Base-by-base conservation (phyloP, 192 early-diverging fungal genomes). In the Entophlyctis luteolus region DNA sequence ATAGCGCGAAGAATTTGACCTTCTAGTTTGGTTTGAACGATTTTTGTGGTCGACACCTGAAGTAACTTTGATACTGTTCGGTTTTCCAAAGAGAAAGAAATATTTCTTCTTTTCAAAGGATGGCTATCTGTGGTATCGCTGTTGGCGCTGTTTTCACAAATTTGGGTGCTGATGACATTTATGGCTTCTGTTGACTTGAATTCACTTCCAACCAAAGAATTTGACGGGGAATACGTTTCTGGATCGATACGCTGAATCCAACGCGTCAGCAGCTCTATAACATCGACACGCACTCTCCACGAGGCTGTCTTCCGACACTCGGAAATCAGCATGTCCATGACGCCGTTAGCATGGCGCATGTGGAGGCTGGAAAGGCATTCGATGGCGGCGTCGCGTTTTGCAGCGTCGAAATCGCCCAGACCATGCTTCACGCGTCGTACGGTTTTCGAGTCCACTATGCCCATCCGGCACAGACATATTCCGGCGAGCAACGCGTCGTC, bases 271-370 rank as follows among this genome's bases (percentile, higher is more conserved):
- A 84, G 45, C 59, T 67, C 52, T 1, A 79, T 58, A 1, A 73
- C 63, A 67, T 84, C 82, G 32, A 65, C 23, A 28, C 78, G 39
- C 1, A 77, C 73, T 35, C 74, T 70, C 82, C 82, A 84, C 25
- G 62, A 77, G 1, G 72, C 66, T 27, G 62, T 76, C 12, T 45
- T 48, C 0, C 4, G 8, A 14, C 46, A 22, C 65, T 70, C 70
- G 16, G 67, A 62, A 57, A 81, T 31, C 22, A 79, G 53, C 27
- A 38, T 62, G 37, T 46, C 53, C 20, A 81, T 23, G 0, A 84
- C 45, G n/a, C 69, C 48, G 4, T 65, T 72, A 3, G 62, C 71
- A 58, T 74, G 74, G 6, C 39, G 10, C 4, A 55, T 27, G 34
- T 62, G 63, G 55, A 79, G 23, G 23, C 18, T 42, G 0, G 20